phyloP scores from a whole-genome alignment of 2,329 filamentous ascomycete genomes.

The Apiospora malaysiana region DNA sequence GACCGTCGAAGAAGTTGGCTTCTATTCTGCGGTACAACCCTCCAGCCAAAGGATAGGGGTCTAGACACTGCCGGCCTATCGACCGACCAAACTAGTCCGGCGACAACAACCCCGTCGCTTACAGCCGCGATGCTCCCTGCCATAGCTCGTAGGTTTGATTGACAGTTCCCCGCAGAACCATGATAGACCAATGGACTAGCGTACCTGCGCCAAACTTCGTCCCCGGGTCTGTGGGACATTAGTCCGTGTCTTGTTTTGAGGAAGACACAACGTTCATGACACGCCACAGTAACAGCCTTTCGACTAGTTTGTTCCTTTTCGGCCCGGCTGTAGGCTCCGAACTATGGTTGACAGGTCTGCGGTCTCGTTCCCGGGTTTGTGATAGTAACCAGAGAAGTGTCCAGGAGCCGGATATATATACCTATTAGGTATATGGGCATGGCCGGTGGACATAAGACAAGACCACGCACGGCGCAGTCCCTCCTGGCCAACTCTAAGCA shows the following conservation, averaged over 20 bases:
- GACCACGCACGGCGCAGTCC: neutral
- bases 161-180: neutral
- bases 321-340: neutral
- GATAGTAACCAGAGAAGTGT: neutral
- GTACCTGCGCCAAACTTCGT: slow-evolving; percentile 12
- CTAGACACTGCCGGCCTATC: no score
- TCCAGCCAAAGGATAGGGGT: neutral
- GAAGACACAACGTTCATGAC: neutral
- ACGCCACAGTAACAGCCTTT: neutral
- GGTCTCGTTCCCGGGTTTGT: neutral
- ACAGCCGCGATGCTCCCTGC: neutral
- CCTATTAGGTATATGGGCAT: neutral
- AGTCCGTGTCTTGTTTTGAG: neutral
- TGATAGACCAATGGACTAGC: neutral
- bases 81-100: neutral
- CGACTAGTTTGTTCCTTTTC: neutral
- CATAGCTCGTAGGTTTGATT: neutral
- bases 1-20: no score
- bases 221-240: neutral
- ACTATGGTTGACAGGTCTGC: neutral
- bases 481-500: neutral
- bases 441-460: neutral
- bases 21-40: no score
- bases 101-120: neutral
- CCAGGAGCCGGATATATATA: neutral